Conservation (phyloP, 2,329 filamentous ascomycete species). For the Westerdykella ornata region DNA sequence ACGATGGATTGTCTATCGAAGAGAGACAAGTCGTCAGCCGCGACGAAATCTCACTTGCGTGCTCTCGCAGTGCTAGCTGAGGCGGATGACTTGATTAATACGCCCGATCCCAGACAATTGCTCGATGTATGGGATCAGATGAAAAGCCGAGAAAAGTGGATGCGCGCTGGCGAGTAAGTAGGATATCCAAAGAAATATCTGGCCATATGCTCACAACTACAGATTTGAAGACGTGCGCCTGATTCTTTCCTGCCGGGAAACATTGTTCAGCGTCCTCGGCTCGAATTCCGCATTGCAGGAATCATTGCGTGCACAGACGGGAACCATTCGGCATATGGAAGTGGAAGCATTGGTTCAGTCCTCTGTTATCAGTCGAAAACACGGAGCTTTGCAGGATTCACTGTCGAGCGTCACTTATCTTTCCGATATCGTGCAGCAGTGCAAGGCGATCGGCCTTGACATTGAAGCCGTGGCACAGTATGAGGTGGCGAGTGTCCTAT, state of each 20-base stretch:
- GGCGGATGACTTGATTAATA: conserved; percentile 67
- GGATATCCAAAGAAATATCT: background rate
- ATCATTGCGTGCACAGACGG: conserved; percentile 54
- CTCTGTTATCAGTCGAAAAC: conserved; percentile 68
- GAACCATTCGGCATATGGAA: conserved; percentile 63
- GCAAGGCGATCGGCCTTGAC: conserved; percentile 62
- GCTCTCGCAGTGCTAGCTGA: conserved; percentile 68
- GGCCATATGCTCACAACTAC: conserved; percentile 31
- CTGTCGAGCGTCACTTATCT: conserved; percentile 78
- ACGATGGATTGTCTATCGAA: conserved; percentile 37
- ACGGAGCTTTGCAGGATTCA: conserved; percentile 78
- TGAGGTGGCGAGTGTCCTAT: conserved; percentile 82
- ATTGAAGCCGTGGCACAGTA: conserved; percentile 71
- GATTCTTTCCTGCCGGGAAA: conserved; percentile 76
- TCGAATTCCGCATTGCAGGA: conserved; percentile 59
- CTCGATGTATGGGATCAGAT: conserved; percentile 58
- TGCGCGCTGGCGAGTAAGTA: conserved; percentile 70
- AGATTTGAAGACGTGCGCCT: conserved; percentile 72
- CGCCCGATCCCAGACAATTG: conserved; percentile 54
- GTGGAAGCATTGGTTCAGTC: conserved; percentile 69
- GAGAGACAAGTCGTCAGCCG: conserved; percentile 18
- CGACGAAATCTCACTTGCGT: conserved; percentile 22
- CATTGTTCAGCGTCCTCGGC: conserved; percentile 71
- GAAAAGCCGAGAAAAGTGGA: conserved; percentile 63
- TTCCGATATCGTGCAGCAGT: conserved; percentile 66